Base-by-base conservation (phyloP, 169 alveolate genomes). In the Plasmodium relictum region DNA sequence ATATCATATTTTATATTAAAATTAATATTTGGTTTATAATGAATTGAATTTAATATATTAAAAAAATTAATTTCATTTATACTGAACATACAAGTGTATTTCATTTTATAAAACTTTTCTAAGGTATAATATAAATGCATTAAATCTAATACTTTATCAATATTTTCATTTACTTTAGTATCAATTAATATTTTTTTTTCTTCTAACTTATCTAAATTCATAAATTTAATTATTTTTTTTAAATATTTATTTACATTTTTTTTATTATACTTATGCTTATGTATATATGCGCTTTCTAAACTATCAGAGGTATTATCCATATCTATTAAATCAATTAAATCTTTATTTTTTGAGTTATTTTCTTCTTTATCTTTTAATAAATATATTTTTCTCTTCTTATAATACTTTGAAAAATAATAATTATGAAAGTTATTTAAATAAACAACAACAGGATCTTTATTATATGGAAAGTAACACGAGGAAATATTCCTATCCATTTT, bases 21-120 rank as follows among this genome's bases (percentile, higher is more conserved):
- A 71, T 86, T 86, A 12, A 86, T 86, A 4, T 71, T 63, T 22
- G 92, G 88, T 20, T 70, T 72, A 22, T 86, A 86, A 26, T 86
- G 92, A 10, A 86, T 52, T 8, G 92, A 86, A 22, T 71, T 86
- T 14, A 86, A 24, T 39, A 86, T 86, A 5, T 69, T 50, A 41
- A 41, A 86, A 22, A 69, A 59, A 14, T 86, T 86, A 42, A 86
- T 61, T 8, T 58, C 59, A 54, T 70, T 71, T 10, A 71, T 71
- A 42, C 71, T 70, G 26, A 86, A 41, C 92, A 86, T 86, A 8
- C 78, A 69, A 14, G 59, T 31, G 62, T 86, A 86, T 71, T 86
- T 86, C 92, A 86, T 86, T 71, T 71, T 86, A 45, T 86, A 86
- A 41, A 86, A 26, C 44, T 86, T 86, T 71, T 86, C 92, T 58